These are phyloP conservation scores for Ochetophila trinervis DNA, from an alignment of 306 rosid genomes.

Conservation along the genomic window DNA sequence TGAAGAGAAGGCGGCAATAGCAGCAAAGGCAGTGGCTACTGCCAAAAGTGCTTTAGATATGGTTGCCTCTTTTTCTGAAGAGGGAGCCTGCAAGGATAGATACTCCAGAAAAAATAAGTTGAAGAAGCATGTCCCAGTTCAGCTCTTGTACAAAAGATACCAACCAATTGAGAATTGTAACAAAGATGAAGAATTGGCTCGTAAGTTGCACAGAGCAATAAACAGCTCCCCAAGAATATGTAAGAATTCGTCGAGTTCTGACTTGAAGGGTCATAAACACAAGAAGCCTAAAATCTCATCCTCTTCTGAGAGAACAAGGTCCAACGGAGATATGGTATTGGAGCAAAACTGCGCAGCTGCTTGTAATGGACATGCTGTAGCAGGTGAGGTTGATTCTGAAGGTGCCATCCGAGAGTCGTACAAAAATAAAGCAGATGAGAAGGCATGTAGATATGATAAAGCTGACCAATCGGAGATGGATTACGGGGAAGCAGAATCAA, in stretches of 20 bases:
- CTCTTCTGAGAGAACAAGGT: conserved; percentile 48
- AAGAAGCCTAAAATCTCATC: conserved; percentile 62
- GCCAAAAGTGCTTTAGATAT: conserved; percentile 89
- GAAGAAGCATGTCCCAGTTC: conserved; percentile 92
- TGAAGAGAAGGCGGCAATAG: conserved; percentile 79
- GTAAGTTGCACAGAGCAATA: conserved; percentile 79
- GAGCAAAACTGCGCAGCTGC: conserved; percentile 48
- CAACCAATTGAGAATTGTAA: conserved; percentile 67
- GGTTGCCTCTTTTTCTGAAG: conserved; percentile 82
- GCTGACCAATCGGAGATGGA: conserved; percentile 40
- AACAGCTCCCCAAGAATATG: conserved; percentile 91
- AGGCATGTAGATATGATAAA: conserved; percentile 42
- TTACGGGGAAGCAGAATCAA: conserved; percentile 64
- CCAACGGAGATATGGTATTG: conserved; percentile 38
- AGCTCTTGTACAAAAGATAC: conserved; percentile 82
- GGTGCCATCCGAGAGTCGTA: conserved; percentile 48
- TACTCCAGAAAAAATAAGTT: conserved; percentile 68
- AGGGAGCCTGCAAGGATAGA: conserved; percentile 48
- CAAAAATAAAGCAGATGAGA: conserved; percentile 58
- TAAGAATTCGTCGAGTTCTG: conserved; percentile 62
- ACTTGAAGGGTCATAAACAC: conserved; percentile 54
- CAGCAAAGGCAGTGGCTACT: conserved; percentile 78
- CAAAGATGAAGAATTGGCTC: conserved; percentile 91
- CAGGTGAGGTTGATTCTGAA: conserved; percentile 47
- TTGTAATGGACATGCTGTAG: conserved; percentile 49